Base-by-base conservation (phyloP, 1,284 basidiomycete genomes). In the Thelephora terrestris region DNA sequence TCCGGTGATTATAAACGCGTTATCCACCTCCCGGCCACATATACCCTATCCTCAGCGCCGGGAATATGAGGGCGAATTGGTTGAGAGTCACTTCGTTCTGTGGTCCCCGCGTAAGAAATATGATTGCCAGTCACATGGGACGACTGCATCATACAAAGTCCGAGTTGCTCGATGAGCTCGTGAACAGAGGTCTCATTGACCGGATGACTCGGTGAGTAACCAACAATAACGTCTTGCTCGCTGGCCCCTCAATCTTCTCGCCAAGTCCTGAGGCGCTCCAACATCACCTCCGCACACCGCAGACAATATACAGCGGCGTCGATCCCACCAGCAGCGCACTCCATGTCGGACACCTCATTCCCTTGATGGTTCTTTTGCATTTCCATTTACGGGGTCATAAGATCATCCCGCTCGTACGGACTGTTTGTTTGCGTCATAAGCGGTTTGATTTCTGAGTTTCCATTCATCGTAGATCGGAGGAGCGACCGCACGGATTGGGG, bases 401-500 rank as follows among this genome's bases (percentile, higher is more conserved):
- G 23, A 75, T 83, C 34, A 82, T 98, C 16, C 83, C 88, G 7
- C 74, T 99, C 21, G 57, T 59, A 46, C 44, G 57, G 50, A 1
- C 7, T 36, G 16, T 38, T 16, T 37, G 16, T 42, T 20, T 10
- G n/a, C 4, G 39, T 10, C 25, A 18, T 10, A 42, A 42, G 9
- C n/a, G 1, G n/a, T 42, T 25, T 25, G 21, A 42, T 25, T 42
- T 5, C 39, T 42, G 21, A 21, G 16, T 25, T 23, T 42, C 4
- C 18, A 44, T 18, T 52, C 27, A 46, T 42, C 12, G 52, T 58
- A 97, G 93, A 87, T 97, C 62, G 95, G 95, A 32, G 94, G 94
- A 0, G 95, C 92, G 1, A 98, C 96, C 0, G 96, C 93, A 2
- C 78, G 86, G n/a, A 87, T 99, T 29, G 96, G 96, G 6, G 96